A percentile compares a stretch with the other conserved stretches of the same genome.
phyloP scores from a whole-genome alignment of 139 green algal species.

The Picochlorum sp. region DNA sequence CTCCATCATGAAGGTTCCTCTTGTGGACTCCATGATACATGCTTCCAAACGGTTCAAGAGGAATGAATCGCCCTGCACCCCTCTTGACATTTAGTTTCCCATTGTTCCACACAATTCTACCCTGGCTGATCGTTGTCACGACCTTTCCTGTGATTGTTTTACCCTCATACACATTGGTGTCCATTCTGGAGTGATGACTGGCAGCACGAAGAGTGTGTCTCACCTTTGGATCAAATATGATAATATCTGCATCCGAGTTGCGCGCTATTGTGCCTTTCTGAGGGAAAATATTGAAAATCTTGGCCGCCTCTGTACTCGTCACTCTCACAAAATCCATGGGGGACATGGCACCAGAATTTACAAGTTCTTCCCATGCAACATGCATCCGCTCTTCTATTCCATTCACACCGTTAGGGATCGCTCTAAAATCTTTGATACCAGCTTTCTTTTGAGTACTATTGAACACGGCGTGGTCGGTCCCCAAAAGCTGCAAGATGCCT shows the following conservation, averaged over 20 bases:
- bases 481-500: slow-evolving; percentile 43
- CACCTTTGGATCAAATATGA: slow-evolving; percentile 75
- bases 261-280: slow-evolving; percentile 68
- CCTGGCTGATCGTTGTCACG: slow-evolving; percentile 75
- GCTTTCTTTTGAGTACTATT: slow-evolving; percentile 82
- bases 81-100: slow-evolving; percentile 52
- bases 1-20: no score
- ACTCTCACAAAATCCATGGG: slow-evolving; percentile 74
- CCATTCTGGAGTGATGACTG: slow-evolving; percentile 74
- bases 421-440: slow-evolving; percentile 76
- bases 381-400: slow-evolving; percentile 92
- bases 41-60: slow-evolving; percentile 8
- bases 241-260: slow-evolving; percentile 88
- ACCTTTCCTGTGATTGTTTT: slow-evolving; percentile 56
- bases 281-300: slow-evolving; percentile 90
- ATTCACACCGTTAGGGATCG: slow-evolving; percentile 94
- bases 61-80: slow-evolving; percentile 47
- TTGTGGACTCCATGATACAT: slow-evolving; percentile 19
- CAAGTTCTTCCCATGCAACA: slow-evolving; percentile 77
- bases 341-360: slow-evolving; percentile 62
- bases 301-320: slow-evolving; percentile 72
- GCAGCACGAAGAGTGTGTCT: slow-evolving; percentile 64
- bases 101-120: slow-evolving; percentile 75
- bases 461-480: slow-evolving; percentile 87
- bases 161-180: slow-evolving; percentile 95